Evolutionary conservation across 129 eudicot species (phyloP).

Genomic region (Ambrosia trifida): DNA sequence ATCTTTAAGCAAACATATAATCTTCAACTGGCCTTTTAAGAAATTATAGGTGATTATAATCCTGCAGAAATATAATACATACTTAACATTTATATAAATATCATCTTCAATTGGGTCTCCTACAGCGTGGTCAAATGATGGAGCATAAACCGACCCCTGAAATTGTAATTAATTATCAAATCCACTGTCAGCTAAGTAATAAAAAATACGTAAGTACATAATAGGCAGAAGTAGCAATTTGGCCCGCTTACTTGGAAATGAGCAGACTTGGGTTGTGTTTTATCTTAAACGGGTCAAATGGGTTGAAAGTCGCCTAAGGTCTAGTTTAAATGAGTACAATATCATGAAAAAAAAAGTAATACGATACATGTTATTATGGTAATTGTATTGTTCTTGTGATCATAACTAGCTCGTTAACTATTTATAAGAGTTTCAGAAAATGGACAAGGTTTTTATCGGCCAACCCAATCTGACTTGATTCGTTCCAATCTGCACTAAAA

Average conservation of each 20-base stretch:
- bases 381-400: neutral
- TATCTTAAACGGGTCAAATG: neutral
- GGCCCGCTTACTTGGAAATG: neutral
- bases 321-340: conserved; percentile 6
- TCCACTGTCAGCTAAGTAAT: neutral
- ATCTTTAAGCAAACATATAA: conserved; percentile 11
- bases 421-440: neutral
- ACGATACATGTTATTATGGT: neutral
- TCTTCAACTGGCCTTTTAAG: neutral
- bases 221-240: conserved; percentile 1
- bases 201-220: neutral
- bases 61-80: conserved; percentile 33
- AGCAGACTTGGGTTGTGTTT: conserved; percentile 1
- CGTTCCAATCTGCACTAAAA: neutral
- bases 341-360: neutral
- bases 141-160: conserved; percentile 91
- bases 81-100: conserved; percentile 78
- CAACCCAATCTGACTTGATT: neutral
- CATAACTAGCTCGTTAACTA: neutral
- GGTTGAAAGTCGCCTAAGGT: neutral
- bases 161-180: conserved; percentile 18
- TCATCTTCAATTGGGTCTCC: conserved; percentile 97
- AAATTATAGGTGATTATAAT: conserved; percentile 11
- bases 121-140: conserved; percentile 96
- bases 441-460: neutral